Base-by-base conservation (phyloP, 331 rosid genomes). In the Telfairia occidentalis region DNA sequence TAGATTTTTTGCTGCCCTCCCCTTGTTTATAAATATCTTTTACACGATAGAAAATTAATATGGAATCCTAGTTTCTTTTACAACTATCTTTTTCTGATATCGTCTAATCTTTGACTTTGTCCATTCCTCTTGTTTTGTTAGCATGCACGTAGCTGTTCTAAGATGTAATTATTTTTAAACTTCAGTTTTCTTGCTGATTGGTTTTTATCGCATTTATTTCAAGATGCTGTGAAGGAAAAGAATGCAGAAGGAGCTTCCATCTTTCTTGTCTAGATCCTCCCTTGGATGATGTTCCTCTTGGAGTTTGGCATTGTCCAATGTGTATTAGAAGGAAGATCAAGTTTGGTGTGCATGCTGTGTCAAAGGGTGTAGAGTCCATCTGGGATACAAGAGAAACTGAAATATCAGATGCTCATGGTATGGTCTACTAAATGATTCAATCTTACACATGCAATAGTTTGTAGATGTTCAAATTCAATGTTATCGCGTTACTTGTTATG, bases 141-240 rank as follows among this genome's bases (percentile, higher is more conserved):
- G 11, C 74, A 67, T 67, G 23, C 54, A 43, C n/a, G n/a, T 7
- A 37, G 29, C 18, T 64, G 49, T 21, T 37, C 48, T 42, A 11
- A 63, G 7, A 45, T 67, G 35, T 21, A 40, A 38, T 2, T 23
- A 42, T 42, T 10, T 67, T 40, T 35, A 23, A 24, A 24, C 35
- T 18, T 24, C 48, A 5, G 24, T 74, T 45, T 30, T 46, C 21
- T n/a, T 29, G 28, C 73, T 76, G 34, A 40, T 76, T 45, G n/a
- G 60, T 46, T 45, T 30, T 49, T 42, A 5, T 64, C 28, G 21
- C 26, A 19, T 63, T 46, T 76, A 10, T 46, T 29, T 76, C 67
- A 84, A 91, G 97, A 79, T 84, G 83, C 83, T 90, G 96, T 52
- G 80, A 82, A 67, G 97, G 97, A 81, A 85, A 75, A 81, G 90